A percentile compares a stretch with the other conserved stretches of the same genome.
Evolutionary conservation across 768 basidiomycete genomes (phyloP).

Genomic region (Lyophyllum decastes): DNA sequence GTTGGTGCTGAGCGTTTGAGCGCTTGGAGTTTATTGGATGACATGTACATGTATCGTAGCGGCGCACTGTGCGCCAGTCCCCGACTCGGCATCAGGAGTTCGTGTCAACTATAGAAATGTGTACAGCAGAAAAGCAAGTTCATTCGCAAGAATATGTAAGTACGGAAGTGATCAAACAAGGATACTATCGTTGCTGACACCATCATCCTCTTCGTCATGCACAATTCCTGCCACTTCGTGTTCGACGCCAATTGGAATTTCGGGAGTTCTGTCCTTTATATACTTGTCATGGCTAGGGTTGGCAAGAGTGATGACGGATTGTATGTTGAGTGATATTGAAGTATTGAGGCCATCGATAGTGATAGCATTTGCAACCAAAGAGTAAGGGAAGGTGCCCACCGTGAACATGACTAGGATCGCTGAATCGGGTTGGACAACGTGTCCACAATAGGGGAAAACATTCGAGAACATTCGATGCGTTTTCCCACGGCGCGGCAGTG

Average conservation of each 20-base stretch:
- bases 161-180: too few species aligned
- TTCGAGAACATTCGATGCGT: slow-evolving; percentile 14
- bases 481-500: too few species aligned
- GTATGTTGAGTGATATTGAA: background rate
- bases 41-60: too few species aligned
- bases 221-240: background rate
- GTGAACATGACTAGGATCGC: background rate
- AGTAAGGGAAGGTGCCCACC: background rate
- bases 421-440: background rate
- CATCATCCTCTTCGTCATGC: background rate
- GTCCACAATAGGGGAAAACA: too few species aligned
- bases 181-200: background rate
- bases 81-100: too few species aligned
- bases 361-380: background rate
- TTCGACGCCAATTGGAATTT: background rate
- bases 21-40: too few species aligned
- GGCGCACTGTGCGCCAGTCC: too few species aligned
- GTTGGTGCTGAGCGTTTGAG: too few species aligned
- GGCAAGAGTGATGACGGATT: background rate
- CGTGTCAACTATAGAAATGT: too few species aligned
- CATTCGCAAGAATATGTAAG: too few species aligned
- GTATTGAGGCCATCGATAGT: background rate
- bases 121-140: too few species aligned
- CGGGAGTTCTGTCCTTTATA: background rate
- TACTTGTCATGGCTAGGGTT: background rate